phyloP scores from a whole-genome alignment of 176 grass and related monocot species.

The Aegilops longissima region DNA sequence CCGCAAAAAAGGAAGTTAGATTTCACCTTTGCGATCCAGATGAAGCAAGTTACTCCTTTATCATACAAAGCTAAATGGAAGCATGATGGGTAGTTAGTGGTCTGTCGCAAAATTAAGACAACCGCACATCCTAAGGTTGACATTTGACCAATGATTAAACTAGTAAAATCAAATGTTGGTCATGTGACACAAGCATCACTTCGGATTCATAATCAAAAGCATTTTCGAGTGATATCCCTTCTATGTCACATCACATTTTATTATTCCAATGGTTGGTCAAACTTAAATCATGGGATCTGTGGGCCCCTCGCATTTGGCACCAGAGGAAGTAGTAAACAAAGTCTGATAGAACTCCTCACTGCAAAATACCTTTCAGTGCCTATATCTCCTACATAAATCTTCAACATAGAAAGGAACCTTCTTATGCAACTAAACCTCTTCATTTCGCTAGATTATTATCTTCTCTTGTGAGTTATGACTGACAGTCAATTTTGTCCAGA shows the following conservation, averaged over 20 bases:
- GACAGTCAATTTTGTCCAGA: background rate
- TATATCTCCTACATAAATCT: background rate
- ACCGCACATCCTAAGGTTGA: background rate
- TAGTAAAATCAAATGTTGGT: background rate
- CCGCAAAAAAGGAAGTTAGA: background rate
- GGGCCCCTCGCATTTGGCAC: background rate
- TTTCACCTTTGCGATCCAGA: background rate
- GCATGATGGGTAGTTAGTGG: background rate
- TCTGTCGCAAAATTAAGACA: background rate
- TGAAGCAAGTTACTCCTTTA: background rate
- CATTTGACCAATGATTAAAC: background rate
- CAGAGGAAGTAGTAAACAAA: background rate
- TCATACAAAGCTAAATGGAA: constrained; percentile 4
- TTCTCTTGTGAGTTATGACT: background rate
- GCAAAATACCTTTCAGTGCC: background rate
- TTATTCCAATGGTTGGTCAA: background rate
- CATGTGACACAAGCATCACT: background rate
- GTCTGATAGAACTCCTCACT: background rate
- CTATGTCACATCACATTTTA: background rate
- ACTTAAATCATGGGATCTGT: background rate
- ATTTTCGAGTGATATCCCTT: background rate
- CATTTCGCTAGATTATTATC: background rate
- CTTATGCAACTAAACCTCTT: background rate
- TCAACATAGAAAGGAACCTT: background rate
- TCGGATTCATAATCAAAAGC: background rate